Evolutionary conservation across 495 filamentous ascomycete genomes (phyloP).

Genomic region (Penicillium odoratum): DNA sequence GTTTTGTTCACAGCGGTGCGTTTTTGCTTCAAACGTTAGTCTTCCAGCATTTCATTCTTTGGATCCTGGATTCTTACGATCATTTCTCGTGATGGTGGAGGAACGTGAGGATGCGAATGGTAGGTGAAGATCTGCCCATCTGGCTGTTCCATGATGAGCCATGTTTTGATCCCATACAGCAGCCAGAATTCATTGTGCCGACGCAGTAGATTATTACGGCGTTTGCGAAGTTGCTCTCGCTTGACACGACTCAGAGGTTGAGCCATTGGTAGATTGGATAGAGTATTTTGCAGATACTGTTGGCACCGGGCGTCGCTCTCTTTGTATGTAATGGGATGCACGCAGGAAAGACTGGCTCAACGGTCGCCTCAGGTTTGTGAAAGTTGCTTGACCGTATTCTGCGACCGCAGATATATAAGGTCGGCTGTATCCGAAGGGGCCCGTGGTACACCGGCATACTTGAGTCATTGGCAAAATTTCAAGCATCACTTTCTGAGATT

Average conservation of each 20-base stretch:
- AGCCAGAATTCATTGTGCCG: constrained; percentile 20
- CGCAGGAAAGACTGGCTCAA: background rate
- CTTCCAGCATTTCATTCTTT: background rate
- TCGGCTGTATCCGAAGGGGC: background rate
- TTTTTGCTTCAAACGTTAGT: background rate
- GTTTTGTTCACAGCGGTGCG: background rate
- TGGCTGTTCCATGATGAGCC: constrained; percentile 9
- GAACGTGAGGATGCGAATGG: constrained; percentile 3
- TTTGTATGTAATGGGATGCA: background rate
- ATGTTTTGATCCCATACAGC: constrained; percentile 18
- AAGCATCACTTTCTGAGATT: background rate
- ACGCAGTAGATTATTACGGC: constrained; percentile 20
- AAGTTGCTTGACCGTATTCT: background rate
- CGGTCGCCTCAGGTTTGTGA: background rate
- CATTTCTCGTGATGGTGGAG: background rate
- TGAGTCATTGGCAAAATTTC: background rate
- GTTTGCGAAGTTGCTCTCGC: constrained; percentile 23
- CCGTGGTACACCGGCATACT: background rate
- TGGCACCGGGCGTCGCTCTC: background rate
- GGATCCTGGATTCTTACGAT: constrained; percentile 3
- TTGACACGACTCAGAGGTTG: constrained; percentile 11
- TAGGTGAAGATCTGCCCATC: constrained; percentile 10
- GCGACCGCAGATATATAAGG: background rate
- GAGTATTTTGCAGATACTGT: background rate
- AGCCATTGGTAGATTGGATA: background rate